A percentile compares a stretch with the other conserved stretches of the same genome.
phyloP scores from a whole-genome alignment of 2,329 filamentous ascomycete genomes.

The Zalaria sp. region DNA sequence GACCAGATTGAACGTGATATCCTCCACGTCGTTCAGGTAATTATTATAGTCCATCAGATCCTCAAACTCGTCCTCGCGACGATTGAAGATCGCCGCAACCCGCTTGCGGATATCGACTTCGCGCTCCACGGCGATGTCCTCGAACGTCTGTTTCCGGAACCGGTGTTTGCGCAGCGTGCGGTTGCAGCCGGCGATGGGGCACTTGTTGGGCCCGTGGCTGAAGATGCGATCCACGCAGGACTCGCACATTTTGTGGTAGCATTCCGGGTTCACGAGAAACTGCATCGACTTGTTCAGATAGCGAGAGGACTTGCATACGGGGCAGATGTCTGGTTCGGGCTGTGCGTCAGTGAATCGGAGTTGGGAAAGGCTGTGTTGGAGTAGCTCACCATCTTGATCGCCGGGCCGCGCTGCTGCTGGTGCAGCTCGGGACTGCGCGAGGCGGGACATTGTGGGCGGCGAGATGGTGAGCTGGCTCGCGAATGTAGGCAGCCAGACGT shows the following conservation, averaged over 20 bases:
- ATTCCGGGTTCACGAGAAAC: slow-evolving; percentile 95
- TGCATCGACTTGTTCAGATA: slow-evolving; percentile 91
- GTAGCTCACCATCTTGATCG: slow-evolving; percentile 18
- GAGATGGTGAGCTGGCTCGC: slow-evolving; percentile 9
- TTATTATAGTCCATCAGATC: slow-evolving; percentile 74
- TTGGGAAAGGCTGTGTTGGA: slow-evolving; percentile 5
- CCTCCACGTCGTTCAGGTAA: slow-evolving; percentile 86
- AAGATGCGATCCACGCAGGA: slow-evolving; percentile 93
- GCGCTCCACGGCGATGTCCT: slow-evolving; percentile 69
- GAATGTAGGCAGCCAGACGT: background rate
- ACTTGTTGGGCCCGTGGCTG: slow-evolving; percentile 78
- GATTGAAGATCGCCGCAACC: slow-evolving; percentile 68
- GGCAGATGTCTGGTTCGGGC: slow-evolving; percentile 57
- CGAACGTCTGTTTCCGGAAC: slow-evolving; percentile 81
- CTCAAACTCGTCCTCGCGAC: slow-evolving; percentile 82
- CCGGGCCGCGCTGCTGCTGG: slow-evolving; percentile 10
- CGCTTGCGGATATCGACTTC: slow-evolving; percentile 80
- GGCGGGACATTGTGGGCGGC: slow-evolving; percentile 17
- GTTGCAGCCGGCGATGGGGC: slow-evolving; percentile 78
- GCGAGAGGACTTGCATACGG: slow-evolving; percentile 90
- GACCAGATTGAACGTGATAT: slow-evolving; percentile 78
- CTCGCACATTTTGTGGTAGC: slow-evolving; percentile 98
- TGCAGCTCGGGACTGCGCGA: slow-evolving; percentile 13
- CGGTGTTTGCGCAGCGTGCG: slow-evolving; percentile 72
- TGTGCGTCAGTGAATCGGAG: slow-evolving; percentile 7